phyloP scores from a whole-genome alignment of 768 basidiomycete genomes.

The Agaricus sinodeliciosus region DNA sequence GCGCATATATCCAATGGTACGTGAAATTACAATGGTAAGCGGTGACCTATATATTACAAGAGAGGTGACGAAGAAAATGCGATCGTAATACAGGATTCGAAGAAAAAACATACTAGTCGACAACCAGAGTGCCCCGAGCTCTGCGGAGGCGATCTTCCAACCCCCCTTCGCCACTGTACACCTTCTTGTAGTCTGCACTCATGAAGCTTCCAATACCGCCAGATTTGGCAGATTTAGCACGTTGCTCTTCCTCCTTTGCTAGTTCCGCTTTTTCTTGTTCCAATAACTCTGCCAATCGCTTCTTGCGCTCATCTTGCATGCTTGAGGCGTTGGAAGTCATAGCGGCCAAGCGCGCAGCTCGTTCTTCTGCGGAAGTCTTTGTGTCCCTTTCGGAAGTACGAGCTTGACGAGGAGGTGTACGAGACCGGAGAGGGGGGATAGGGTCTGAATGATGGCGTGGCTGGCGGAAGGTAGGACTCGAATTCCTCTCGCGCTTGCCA shows the following conservation, averaged over 20 bases:
- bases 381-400: conserved; percentile 12
- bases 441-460: conserved; percentile 50
- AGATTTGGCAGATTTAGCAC: conserved; percentile 52
- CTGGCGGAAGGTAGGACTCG: conserved; percentile 22
- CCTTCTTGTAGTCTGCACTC: conserved; percentile 76
- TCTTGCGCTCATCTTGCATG: conserved; percentile 63
- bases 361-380: conserved; percentile 37
- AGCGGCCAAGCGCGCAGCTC: conserved; percentile 82
- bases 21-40: neutral
- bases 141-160: conserved; percentile 74
- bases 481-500: conserved; percentile 32
- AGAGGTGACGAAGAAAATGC: conserved; percentile 4
- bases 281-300: conserved; percentile 59
- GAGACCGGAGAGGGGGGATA: conserved; percentile 25
- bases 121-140: conserved; percentile 65
- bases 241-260: conserved; percentile 55
- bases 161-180: conserved; percentile 73
- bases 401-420: conserved; percentile 16
- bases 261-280: conserved; percentile 75
- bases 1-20: conserved; percentile 10
- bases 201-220: conserved; percentile 80
- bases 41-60: conserved; percentile 10
- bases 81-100: neutral
- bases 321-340: conserved; percentile 75
- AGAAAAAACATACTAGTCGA: conserved; percentile 30